Evolutionary conservation across 169 alveolate species (phyloP).

Genomic region (Miamiensis avidus): DNA sequence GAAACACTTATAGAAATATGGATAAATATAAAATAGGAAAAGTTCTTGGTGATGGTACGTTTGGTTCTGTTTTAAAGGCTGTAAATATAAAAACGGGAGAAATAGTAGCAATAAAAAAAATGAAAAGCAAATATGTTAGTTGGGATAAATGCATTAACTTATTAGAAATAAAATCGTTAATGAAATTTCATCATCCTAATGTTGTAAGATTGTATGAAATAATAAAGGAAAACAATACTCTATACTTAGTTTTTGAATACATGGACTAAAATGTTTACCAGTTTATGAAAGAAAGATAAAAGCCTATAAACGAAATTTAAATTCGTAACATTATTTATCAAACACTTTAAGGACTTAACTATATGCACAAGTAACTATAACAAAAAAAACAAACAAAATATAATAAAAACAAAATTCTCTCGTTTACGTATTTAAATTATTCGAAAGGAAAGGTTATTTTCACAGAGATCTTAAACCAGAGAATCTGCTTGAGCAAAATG

Average conservation of each 20-base stretch:
- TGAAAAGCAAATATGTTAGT: constrained; percentile 82
- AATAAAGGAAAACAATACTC: constrained; percentile 76
- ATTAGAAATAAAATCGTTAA: constrained; percentile 81
- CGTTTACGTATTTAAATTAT: too few species aligned
- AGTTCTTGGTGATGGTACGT: constrained; percentile 89
- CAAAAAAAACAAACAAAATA: not conserved
- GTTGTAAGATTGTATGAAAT: constrained; percentile 85
- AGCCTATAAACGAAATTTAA: constrained; percentile 69
- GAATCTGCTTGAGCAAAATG: constrained; percentile 77
- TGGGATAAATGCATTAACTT: constrained; percentile 86
- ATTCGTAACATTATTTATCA: constrained; percentile 78
- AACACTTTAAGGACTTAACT: constrained; percentile 86
- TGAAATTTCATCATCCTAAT: constrained; percentile 82
- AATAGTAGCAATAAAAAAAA: constrained; percentile 88
- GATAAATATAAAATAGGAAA: constrained; percentile 79
- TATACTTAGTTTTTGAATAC: constrained; percentile 86
- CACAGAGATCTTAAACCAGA: constrained; percentile 91
- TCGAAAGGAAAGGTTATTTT: constrained; percentile 77
- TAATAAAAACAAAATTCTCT: too few species aligned
- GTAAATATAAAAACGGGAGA: constrained; percentile 80
- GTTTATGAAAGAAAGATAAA: constrained; percentile 81
- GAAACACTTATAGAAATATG: constrained; percentile 34
- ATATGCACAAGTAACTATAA: constrained; percentile 72
- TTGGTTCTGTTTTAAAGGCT: constrained; percentile 87
- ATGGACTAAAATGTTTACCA: constrained; percentile 85